Evolutionary conservation across 2,329 filamentous ascomycete genomes (phyloP).

Genomic region (Sporothrix mexicana): DNA sequence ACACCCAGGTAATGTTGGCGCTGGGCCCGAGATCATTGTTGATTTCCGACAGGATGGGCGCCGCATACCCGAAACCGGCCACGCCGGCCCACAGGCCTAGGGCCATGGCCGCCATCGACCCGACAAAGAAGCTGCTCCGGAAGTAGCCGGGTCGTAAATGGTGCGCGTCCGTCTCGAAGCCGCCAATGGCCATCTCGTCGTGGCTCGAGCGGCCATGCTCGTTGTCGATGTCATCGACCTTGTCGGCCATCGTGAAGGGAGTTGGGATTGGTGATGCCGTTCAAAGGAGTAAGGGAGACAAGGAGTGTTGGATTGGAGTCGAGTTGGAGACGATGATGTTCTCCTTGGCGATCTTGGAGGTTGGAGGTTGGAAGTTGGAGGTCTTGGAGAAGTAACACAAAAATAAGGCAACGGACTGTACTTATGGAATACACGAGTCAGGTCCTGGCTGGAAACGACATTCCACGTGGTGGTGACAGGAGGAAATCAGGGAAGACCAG

Average conservation of each 20-base stretch:
- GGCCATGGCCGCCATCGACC: constrained; percentile 34
- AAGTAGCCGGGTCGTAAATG: constrained; percentile 34
- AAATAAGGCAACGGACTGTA: not conserved
- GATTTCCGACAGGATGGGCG: constrained; percentile 36
- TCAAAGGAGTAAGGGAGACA: not conserved
- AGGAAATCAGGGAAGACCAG: not conserved
- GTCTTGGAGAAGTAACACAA: not conserved
- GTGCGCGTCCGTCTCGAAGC: constrained; percentile 30
- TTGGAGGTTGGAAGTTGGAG: not conserved
- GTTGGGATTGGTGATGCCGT: not conserved
- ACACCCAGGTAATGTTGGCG: constrained; percentile 43
- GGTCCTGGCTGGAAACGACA: not conserved
- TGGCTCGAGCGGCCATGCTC: constrained; percentile 23
- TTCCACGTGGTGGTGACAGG: not conserved
- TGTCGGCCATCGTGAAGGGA: not conserved
- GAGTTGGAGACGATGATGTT: not conserved
- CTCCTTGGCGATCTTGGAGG: not conserved
- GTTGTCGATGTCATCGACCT: constrained; percentile 4
- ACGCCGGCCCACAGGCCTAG: constrained; percentile 41
- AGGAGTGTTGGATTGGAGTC: not conserved
- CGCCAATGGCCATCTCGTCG: constrained; percentile 23
- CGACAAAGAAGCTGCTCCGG: constrained; percentile 31
- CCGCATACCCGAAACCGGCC: constrained; percentile 42
- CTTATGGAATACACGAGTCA: constrained; percentile 18
- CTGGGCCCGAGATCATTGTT: constrained; percentile 34